Percentiles rank a stretch among this genome's conserved stretches.
Conservation (phyloP, 1,139 yeast genomes). For the Torulaspora globosa region DNA sequence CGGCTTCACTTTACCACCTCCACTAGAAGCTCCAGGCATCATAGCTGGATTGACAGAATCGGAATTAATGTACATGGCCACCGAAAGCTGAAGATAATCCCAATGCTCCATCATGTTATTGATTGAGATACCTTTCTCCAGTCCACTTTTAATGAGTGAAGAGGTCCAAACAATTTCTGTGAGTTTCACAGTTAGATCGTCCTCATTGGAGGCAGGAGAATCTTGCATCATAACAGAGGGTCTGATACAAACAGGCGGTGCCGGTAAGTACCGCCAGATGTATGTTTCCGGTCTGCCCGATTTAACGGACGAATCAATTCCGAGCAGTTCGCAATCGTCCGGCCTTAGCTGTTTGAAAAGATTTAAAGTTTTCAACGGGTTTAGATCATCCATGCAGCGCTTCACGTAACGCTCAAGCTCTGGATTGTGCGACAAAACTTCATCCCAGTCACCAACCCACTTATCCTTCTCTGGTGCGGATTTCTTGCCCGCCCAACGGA, state of each 20-base stretch:
- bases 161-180: slow-evolving; percentile 97
- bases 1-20: slow-evolving; percentile 68
- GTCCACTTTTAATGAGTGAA: slow-evolving; percentile 86
- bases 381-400: slow-evolving; percentile 87
- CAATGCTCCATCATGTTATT: slow-evolving; percentile 96
- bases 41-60: slow-evolving; percentile 87
- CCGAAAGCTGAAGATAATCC: slow-evolving; percentile 93
- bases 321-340: slow-evolving; percentile 85
- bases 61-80: slow-evolving; percentile 96
- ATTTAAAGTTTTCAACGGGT: slow-evolving; percentile 84
- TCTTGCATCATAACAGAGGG: slow-evolving; percentile 96
- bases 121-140: slow-evolving; percentile 90
- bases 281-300: slow-evolving; percentile 96
- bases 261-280: slow-evolving; percentile 95
- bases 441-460: slow-evolving; percentile 84
- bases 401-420: slow-evolving; percentile 85
- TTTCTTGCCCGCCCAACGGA: slow-evolving; percentile 92
- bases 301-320: slow-evolving; percentile 70
- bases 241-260: slow-evolving; percentile 97
- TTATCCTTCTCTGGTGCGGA: slow-evolving; percentile 75
- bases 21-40: slow-evolving; percentile 57
- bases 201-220: slow-evolving; percentile 85
- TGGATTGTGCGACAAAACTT: slow-evolving; percentile 66
- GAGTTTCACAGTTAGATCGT: slow-evolving; percentile 90
- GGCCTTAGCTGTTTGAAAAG: slow-evolving; percentile 82